Evolutionary conservation across 129 eudicot species (phyloP).

Genomic region (Centrapalus pauciflorus): DNA sequence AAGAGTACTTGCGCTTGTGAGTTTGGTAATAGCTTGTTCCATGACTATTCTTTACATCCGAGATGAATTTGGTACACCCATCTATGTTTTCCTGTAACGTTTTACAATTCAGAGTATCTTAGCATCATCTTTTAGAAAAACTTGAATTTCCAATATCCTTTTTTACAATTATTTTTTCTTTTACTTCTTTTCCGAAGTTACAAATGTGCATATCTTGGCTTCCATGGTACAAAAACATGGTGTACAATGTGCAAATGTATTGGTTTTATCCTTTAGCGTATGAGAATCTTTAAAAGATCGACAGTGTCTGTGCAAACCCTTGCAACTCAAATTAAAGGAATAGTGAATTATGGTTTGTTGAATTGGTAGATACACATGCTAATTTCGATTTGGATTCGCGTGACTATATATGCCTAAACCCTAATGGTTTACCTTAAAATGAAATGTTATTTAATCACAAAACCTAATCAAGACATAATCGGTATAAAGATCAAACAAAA

Average conservation of each 20-base stretch:
- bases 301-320: too few relatives aligned
- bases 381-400: neutral
- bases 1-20: conserved; percentile 48
- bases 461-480: neutral
- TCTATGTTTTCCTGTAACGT: conserved; percentile 58
- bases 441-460: neutral
- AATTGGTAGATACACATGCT: neutral
- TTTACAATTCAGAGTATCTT: conserved; percentile 3
- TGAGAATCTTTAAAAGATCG: neutral
- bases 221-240: neutral
- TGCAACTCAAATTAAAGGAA: neutral
- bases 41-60: conserved; percentile 32
- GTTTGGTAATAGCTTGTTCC: conserved; percentile 24
- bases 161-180: too few relatives aligned
- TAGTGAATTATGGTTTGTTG: conserved; percentile 7
- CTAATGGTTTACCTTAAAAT: neutral
- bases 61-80: conserved; percentile 53
- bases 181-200: too few relatives aligned
- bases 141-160: too few relatives aligned
- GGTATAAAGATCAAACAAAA: neutral
- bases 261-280: neutral
- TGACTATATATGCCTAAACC: neutral
- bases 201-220: too few relatives aligned
- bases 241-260: neutral
- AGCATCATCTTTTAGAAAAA: neutral